phyloP scores from a whole-genome alignment of 805 yeast genomes.

The Candida rishiriensis region DNA sequence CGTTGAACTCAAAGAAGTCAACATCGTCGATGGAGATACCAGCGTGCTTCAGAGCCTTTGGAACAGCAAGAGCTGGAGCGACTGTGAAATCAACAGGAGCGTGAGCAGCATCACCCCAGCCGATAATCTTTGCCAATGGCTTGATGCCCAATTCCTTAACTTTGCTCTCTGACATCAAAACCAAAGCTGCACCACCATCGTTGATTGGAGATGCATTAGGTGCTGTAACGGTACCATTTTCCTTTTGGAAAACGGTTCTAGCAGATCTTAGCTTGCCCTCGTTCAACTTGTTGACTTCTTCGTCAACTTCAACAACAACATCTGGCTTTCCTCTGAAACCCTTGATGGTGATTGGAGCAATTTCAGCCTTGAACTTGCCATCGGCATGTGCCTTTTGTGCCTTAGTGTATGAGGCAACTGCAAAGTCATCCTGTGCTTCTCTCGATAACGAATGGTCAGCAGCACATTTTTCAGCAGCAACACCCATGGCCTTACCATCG shows the following conservation, averaged over 20 bases:
- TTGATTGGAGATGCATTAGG: slow-evolving; percentile 95
- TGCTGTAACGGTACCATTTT: slow-evolving; percentile 94
- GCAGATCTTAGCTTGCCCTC: slow-evolving; percentile 74
- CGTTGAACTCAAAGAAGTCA: slow-evolving; percentile 93
- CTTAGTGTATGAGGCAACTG: slow-evolving; percentile 77
- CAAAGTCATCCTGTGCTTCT: slow-evolving; percentile 86
- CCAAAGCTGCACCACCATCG: slow-evolving; percentile 97
- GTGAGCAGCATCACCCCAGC: slow-evolving; percentile 99
- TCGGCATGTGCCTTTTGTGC: slow-evolving; percentile 75
- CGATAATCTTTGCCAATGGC: slow-evolving; percentile 84
- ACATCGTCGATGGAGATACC: slow-evolving; percentile 58
- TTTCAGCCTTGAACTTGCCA: slow-evolving; percentile 80
- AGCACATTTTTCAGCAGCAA: slow-evolving; percentile 96
- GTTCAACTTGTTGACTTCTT: slow-evolving; percentile 76
- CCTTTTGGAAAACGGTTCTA: slow-evolving; percentile 91
- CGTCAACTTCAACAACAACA: slow-evolving; percentile 66
- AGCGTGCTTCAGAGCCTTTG: slow-evolving; percentile 92
- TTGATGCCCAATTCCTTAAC: slow-evolving; percentile 79
- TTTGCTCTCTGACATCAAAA: slow-evolving; percentile 80
- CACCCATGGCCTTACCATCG: slow-evolving; percentile 88
- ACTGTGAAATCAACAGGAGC: slow-evolving; percentile 93
- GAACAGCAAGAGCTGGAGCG: slow-evolving; percentile 92
- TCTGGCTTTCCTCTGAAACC: slow-evolving; percentile 92
- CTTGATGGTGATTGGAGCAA: slow-evolving; percentile 82
- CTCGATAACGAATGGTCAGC: slow-evolving; percentile 71